Evolutionary conservation across 768 basidiomycete species (phyloP), one percentile per base, ranked within the genome.

Genomic region (Tulasnella sp.): DNA sequence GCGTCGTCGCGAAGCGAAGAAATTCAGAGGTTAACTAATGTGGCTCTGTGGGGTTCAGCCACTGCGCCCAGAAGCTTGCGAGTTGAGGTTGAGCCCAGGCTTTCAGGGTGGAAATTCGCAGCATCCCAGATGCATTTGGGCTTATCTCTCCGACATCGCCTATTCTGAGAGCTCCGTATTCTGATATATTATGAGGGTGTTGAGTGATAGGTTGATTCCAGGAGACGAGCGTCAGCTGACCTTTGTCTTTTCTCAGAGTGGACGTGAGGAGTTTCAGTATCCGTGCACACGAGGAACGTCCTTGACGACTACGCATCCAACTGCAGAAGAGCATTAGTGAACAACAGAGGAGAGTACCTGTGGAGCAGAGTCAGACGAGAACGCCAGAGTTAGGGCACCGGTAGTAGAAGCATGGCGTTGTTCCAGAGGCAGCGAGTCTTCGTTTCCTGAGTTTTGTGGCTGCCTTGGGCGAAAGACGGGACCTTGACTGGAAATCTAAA

Each of bases 381-480:
- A 99, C 0, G 96, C 96, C 0, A 98, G 97, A 0, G 97, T 99
- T 23, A 99, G 87, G 0, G 98, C 98, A n/a, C 98, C 95, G 2
- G 96, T 98, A 79, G 99, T 97, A 0, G 98, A 96, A 0, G 98
- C 97, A 85, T 99, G 98, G 83, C 97, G 93, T 83, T 99, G 98
- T 83, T 99, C 97, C 15, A 99, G 89, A 2, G 99, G 86, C 6
- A 96, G 86, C 0, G 93, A 90, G 79, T 94, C 94, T 46, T 94
- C 93, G 81, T 95, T 5, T 35, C 35, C 35, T 35, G 35, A 2
- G n/a, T 5, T 35, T 35, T 35, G 35, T 35, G 35, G 5, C 35
- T 5, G 35, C 35, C 35, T 35, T 35, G 35, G 35, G 35, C 35
- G 35, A 35, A 35, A 35, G 35, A 35, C 35, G 35, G 35, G 35